Evolutionary conservation across 2,329 filamentous ascomycete species (phyloP).

Genomic region (Scedosporium apiospermum): DNA sequence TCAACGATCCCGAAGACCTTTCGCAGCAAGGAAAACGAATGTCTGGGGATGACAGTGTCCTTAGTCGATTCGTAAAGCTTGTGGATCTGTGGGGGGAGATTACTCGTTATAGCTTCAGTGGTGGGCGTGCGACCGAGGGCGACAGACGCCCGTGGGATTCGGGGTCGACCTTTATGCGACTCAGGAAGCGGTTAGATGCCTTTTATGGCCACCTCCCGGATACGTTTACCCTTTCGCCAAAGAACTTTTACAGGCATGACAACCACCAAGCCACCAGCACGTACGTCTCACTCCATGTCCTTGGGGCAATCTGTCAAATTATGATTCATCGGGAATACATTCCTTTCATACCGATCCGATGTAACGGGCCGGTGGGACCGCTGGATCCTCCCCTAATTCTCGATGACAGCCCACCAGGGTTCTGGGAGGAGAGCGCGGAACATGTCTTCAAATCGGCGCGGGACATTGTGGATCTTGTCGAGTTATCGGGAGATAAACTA

Average conservation of each 20-base stretch:
- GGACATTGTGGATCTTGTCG: slow-evolving; percentile 55
- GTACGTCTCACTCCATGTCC: slow-evolving; percentile 58
- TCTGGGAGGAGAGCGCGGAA: slow-evolving; percentile 54
- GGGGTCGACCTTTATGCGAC: slow-evolving; percentile 41
- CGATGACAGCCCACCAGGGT: slow-evolving; percentile 24
- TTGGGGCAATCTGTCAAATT: slow-evolving; percentile 55
- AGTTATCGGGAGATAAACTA: slow-evolving; percentile 50
- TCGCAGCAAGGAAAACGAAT: slow-evolving; percentile 12
- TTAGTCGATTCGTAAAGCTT: slow-evolving; percentile 46
- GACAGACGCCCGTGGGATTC: slow-evolving; percentile 49
- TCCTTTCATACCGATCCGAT: slow-evolving; percentile 25
- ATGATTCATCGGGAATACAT: slow-evolving; percentile 27
- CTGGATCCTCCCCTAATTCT: slow-evolving; percentile 31
- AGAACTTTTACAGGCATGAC: slow-evolving; percentile 58
- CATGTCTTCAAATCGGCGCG: slow-evolving; percentile 53
- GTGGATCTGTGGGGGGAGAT: slow-evolving; percentile 52
- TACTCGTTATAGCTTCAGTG: slow-evolving; percentile 42
- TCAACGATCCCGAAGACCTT: slow-evolving; percentile 18
- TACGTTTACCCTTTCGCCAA: slow-evolving; percentile 46
- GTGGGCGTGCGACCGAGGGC: slow-evolving; percentile 38
- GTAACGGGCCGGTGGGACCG: slow-evolving; percentile 39
- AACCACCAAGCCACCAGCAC: slow-evolving; percentile 52
- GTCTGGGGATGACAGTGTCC: slow-evolving; percentile 32
- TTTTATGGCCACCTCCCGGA: slow-evolving; percentile 35
- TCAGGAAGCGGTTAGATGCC: slow-evolving; percentile 38